Evolutionary conservation across 2,329 filamentous ascomycete species (phyloP), one percentile per base, ranked within the genome.

Genomic region (Onygenales sp.): DNA sequence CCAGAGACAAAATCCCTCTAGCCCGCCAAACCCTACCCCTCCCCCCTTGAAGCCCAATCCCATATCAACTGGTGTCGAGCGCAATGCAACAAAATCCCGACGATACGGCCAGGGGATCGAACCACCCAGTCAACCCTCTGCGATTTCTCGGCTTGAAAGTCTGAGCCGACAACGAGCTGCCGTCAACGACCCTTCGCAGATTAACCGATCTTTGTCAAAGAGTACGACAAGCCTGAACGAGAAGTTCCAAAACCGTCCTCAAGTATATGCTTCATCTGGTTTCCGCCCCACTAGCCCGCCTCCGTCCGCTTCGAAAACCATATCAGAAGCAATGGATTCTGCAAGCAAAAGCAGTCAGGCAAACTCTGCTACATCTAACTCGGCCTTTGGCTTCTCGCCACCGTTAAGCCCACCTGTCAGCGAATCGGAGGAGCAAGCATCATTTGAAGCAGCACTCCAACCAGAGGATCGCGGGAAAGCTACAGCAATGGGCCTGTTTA

Each of bases 91-190:
- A 1, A 87, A 91, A 58, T 80, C 81, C 1, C 81, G 86, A 51
- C 79, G 89, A 44, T 96, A 95, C 62, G 91, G 94, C 57, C 87
- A 88, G 58, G 86, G 86, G 0, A 74, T 94, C 13, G 86, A 84
- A 85, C 91, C 49, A 88, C 91, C 52, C 86, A 93, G 59, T 27
- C 89, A 92, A 63, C 79, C 80, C 2, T 87, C 87, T 2, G 82
- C 87, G 0, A 70, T 93, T 58, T 84, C 82, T n/a, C 81, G 89
- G 42, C 79, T 95, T 42, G 91, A 95, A 62, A 90, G 84, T 0
- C 73, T 95, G 49, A 83, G 83, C 31, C 81, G 84, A 54, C 83
- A 85, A 58, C 77, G 82, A 13, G 74, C 74, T 67, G 77, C 78
- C 33, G 82, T 80, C 70, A 85, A 60, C 54, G 74, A 76, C 43